A percentile compares a stretch with the other conserved stretches of the same genome.
These are phyloP conservation scores for Plasmodium coatneyi DNA, from an alignment of 169 alveolate genomes.

Conservation along the genomic window DNA sequence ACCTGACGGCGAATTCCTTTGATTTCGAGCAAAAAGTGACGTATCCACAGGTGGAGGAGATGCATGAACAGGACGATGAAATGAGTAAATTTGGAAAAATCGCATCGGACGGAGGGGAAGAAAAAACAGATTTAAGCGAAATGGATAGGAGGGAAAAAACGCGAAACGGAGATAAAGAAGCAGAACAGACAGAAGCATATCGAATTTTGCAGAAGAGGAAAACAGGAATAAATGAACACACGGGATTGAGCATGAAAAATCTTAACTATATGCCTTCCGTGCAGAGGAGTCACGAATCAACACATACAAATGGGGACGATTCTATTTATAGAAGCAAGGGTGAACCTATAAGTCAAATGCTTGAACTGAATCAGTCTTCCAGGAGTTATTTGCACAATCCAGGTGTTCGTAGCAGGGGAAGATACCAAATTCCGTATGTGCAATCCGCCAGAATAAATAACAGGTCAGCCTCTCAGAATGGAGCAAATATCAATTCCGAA, in stretches of 20 bases:
- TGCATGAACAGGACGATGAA: not conserved
- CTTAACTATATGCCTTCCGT: not conserved
- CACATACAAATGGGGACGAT: not conserved
- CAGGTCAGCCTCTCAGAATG: not conserved
- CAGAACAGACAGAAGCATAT: not conserved
- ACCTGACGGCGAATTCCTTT: slow-evolving; percentile 47
- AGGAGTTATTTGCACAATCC: not conserved
- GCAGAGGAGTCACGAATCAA: not conserved
- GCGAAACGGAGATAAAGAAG: not conserved
- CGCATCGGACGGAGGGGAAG: not conserved
- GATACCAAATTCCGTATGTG: not conserved
- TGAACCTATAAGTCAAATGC: not conserved
- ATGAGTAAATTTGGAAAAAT: not conserved
- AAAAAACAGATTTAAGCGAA: not conserved
- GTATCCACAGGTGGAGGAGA: slow-evolving; percentile 22
- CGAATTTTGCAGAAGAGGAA: not conserved
- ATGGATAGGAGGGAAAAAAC: not conserved
- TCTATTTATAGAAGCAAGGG: not conserved
- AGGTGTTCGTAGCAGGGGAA: not conserved
- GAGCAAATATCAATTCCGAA: not conserved
- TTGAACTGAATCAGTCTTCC: not conserved
- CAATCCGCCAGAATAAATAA: too few relatives aligned
- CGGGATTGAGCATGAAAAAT: not conserved
- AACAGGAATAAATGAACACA: not conserved
- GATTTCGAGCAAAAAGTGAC: slow-evolving; percentile 17